phyloP scores from a whole-genome alignment of 768 basidiomycete species.

The Rhodotorula graminis region DNA sequence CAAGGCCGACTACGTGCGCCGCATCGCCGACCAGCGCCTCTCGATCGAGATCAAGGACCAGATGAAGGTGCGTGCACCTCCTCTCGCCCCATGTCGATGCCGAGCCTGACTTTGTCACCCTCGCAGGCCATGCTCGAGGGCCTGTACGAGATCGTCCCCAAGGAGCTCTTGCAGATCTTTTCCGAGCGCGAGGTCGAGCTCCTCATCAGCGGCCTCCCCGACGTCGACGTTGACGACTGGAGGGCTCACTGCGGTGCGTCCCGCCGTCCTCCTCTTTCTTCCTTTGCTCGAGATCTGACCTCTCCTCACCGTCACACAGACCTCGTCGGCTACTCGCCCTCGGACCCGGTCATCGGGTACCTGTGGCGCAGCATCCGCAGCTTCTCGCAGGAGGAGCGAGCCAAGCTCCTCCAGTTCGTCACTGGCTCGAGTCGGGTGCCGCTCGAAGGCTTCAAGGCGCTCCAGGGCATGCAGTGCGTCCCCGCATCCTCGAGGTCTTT shows the following conservation, averaged over 20 bases:
- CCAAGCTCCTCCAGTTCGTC: conserved; percentile 94
- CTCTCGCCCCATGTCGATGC: background rate
- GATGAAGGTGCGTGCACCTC: conserved; percentile 56
- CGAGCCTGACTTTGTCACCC: background rate
- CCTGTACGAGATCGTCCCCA: conserved; percentile 97
- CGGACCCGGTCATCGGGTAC: conserved; percentile 92
- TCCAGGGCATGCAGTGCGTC: conserved; percentile 55
- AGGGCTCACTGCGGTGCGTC: background rate
- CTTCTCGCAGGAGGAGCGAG: conserved; percentile 91
- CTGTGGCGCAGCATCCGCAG: conserved; percentile 99
- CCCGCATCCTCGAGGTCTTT: background rate
- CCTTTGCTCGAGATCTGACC: background rate
- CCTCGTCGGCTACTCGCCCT: conserved; percentile 74
- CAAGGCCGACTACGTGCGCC: conserved; percentile 89
- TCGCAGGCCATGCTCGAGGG: conserved; percentile 65
- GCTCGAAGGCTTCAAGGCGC: conserved; percentile 83
- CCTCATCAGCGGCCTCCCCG: conserved; percentile 84
- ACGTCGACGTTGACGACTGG: background rate
- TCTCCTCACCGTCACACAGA: conserved; percentile 48
- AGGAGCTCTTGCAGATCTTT: conserved; percentile 90
- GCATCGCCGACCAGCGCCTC: conserved; percentile 88
- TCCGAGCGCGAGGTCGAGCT: conserved; percentile 91
- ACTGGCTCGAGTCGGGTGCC: conserved; percentile 81
- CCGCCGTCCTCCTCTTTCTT: too few species aligned
- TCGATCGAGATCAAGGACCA: conserved; percentile 93